Base-by-base conservation (phyloP, 2,329 filamentous ascomycete genomes). In the Pseudogymnoascus sp. region DNA sequence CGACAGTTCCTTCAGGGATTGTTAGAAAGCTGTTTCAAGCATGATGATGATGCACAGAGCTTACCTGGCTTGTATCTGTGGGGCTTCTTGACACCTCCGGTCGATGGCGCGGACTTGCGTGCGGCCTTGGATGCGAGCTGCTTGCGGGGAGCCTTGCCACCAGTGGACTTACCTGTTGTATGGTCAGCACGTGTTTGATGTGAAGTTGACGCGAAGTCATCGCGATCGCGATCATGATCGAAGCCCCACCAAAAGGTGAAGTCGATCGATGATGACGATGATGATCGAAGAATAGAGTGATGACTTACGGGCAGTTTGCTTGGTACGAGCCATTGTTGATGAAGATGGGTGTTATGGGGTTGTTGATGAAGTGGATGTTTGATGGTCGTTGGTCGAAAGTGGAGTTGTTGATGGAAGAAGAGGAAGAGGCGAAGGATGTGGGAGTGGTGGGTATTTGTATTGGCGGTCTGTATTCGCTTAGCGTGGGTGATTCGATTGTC, bases 101-200 rank as follows among this genome's bases (percentile, higher is more conserved):
- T 98, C 69, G 92, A 96, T 73, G 95, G 95, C 67, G 95, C 93
- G 74, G 89, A 92, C 89, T 99, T 99, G 84, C 95, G 93, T 76
- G 95, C 93, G 72, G 93, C 95, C 86, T 90, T 90, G 85, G 93
- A 96, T 74, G 93, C 93, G 77, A 98, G 92, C 87, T 97, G 93
- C 91, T 99, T 99, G 81, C 87, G 85, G 68, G 86, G 86, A 73
- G 87, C 87, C 83, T 90, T 89, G 84, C 87, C 87, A 86, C 87
- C 87, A 74, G 87, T 90, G 79, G 87, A 89, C 85, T 90, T 89
- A 79, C 86, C 85, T 86, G 75, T 78, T 66, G 51, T 62, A 19
- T 62, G 66, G 68, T 73, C 71, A 73, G 65, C 62, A 63, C 64
- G 64, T 66, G 69, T 68, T 61, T 61, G 62, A 54, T 31, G 51